Evolutionary conservation across 2,329 filamentous ascomycete species (phyloP).

Genomic region (Stagonosporopsis vannaccii): DNA sequence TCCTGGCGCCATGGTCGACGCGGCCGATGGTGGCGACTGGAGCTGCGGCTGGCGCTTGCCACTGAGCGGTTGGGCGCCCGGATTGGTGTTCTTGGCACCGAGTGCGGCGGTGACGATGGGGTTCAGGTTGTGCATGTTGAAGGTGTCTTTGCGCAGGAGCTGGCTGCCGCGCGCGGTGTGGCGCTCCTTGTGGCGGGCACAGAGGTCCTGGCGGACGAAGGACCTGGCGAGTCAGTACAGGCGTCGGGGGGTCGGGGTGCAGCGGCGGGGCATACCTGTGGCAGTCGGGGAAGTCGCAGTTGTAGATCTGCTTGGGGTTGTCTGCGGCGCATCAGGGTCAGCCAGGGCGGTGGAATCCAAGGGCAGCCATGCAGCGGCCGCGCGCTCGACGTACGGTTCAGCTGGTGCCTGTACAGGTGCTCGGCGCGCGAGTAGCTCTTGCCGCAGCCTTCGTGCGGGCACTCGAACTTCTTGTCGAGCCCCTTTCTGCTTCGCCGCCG

Average conservation of each 20-base stretch:
- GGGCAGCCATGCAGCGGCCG: neutral
- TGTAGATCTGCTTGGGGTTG: constrained; percentile 92
- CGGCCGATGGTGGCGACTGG: constrained; percentile 43
- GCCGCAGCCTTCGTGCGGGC: constrained; percentile 83
- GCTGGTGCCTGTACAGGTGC: constrained; percentile 93
- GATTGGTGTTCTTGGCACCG: constrained; percentile 38
- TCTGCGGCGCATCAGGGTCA: constrained; percentile 59
- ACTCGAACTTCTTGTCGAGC: constrained; percentile 74
- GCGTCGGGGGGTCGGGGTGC: no score
- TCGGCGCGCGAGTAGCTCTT: constrained; percentile 97
- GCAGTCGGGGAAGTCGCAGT: constrained; percentile 91
- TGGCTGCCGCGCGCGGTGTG: constrained; percentile 72
- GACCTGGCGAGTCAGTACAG: constrained; percentile 56
- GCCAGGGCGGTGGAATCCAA: no score
- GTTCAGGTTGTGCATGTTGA: constrained; percentile 60
- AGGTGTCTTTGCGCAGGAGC: constrained; percentile 75
- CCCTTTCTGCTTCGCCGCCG: constrained; percentile 77
- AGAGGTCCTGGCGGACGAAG: constrained; percentile 92
- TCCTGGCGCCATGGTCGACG: constrained; percentile 29
- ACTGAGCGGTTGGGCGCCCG: constrained; percentile 25
- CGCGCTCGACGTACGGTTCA: constrained; percentile 78
- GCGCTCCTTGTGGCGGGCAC: constrained; percentile 68
- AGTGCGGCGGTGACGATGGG: constrained; percentile 52
- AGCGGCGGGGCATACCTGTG: constrained; percentile 53
- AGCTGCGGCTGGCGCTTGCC: constrained; percentile 28